These are phyloP conservation scores for Irpex rosettiformis DNA, from an alignment of 1,284 basidiomycete species.

Conservation along the genomic window DNA sequence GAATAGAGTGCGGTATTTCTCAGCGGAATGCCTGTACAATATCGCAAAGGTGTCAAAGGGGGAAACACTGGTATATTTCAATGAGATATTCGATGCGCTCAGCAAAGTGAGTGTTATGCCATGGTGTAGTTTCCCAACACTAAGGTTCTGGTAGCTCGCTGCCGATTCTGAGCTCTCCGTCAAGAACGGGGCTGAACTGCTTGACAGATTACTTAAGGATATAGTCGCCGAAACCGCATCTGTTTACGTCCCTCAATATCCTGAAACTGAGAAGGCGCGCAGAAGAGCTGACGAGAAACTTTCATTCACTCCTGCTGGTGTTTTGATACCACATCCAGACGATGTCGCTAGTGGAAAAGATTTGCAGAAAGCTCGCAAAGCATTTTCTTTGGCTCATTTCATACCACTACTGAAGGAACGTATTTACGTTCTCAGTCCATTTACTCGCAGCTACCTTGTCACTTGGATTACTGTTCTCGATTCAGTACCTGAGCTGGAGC, in stretches of 20 bases:
- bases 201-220: slow-evolving; percentile 96
- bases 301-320: slow-evolving; percentile 25
- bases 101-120: slow-evolving; percentile 72
- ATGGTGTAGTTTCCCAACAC: slow-evolving; percentile 2
- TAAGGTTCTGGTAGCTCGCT: slow-evolving; percentile 62
- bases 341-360: slow-evolving; percentile 44
- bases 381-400: slow-evolving; percentile 93
- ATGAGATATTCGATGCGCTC: slow-evolving; percentile 96
- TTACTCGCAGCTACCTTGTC: slow-evolving; percentile 94
- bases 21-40: slow-evolving; percentile 97
- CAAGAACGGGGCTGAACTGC: slow-evolving; percentile 98
- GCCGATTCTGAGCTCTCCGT: slow-evolving; percentile 96
- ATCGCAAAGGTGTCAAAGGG: slow-evolving; percentile 98
- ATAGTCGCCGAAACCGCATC: slow-evolving; percentile 97
- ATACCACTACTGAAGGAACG: slow-evolving; percentile 92
- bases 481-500: slow-evolving; percentile 94
- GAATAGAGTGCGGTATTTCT: slow-evolving; percentile 94
- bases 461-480: slow-evolving; percentile 97
- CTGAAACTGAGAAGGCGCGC: slow-evolving; percentile 70
- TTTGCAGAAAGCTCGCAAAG: slow-evolving; percentile 53
- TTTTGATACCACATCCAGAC: slow-evolving; percentile 64
- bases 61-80: slow-evolving; percentile 96
- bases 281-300: slow-evolving; percentile 36
- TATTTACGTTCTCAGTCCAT: slow-evolving; percentile 94
- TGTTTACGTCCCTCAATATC: slow-evolving; percentile 89